Evolutionary conservation across 179 eudicot genomes (phyloP), one percentile per base, ranked within the genome.

Genomic region (Camellia oleifera): DNA sequence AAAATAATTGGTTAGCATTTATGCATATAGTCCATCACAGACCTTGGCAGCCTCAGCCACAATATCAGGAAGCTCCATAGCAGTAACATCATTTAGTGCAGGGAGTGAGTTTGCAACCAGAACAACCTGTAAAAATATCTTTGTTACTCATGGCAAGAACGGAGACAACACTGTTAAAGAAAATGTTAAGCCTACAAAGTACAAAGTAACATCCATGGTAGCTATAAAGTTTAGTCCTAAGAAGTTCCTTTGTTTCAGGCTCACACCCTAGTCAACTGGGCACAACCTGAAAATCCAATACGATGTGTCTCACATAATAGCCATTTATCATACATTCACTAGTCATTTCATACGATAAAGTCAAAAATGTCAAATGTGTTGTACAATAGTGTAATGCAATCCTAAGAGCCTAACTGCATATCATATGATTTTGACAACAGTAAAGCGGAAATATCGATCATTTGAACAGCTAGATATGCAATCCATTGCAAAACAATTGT

Each of bases 41-140:
- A 89, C 98, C 96, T 95, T 95, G 71, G 98, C 97, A 79, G 98
- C 98, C 83, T 95, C 97, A 0, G 97, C 98, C 44, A 95, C 96
- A 81, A 95, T 93, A 74, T 92, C 95, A 7, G 98, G 98, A 88
- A 95, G 90, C 84, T 95, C 98, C 91, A 90, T 88, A 3, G 98
- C 98, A 78, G 97, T 95, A 68, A 95, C 90, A 74, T 95, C 98
- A 67, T 95, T 95, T 62, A 93, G 83, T n/a, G 98, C 98, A 62
- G 98, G 98, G 54, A 93, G 89, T 46, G 97, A 93, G 88, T 95
- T 95, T 72, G 92, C 97, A 45, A 95, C 97, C 80, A 94, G 90
- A 64, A 94, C 98, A 56, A 94, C 97, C 98, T 94, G 90, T 86
- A 83, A 81, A 68, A 58, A 72, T 23, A 58, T 23, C 64, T 0